Evolutionary conservation across 2,329 filamentous ascomycete genomes (phyloP).

Genomic region (Penicillium fuscoglaucum): DNA sequence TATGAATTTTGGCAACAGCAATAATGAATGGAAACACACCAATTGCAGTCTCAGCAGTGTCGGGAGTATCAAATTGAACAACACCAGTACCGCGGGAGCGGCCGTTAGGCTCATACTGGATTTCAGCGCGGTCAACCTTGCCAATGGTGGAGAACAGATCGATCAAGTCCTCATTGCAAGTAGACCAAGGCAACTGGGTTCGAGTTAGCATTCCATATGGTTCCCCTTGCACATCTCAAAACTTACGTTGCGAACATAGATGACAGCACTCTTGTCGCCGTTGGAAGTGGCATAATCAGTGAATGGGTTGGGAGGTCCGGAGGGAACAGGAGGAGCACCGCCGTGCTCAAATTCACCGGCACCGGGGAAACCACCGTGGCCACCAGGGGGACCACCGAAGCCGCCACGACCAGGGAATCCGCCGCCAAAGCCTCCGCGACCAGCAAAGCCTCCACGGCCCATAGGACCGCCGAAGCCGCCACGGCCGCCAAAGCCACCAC

Average conservation of each 20-base stretch:
- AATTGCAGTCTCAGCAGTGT: slow-evolving; percentile 90
- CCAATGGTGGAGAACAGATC: slow-evolving; percentile 98
- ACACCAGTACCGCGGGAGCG: slow-evolving; percentile 93
- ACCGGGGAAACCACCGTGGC: slow-evolving; percentile 54
- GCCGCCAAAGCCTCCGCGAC: slow-evolving; percentile 60
- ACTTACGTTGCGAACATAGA: slow-evolving; percentile 96
- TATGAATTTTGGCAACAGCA: slow-evolving; percentile 2
- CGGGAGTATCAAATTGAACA: slow-evolving; percentile 81
- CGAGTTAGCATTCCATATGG: slow-evolving; percentile 23
- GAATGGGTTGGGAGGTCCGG: slow-evolving; percentile 75
- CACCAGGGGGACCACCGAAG: slow-evolving; percentile 44
- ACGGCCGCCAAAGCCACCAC: slow-evolving; percentile 54
- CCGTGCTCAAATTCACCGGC: slow-evolving; percentile 44
- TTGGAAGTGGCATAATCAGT: slow-evolving; percentile 89
- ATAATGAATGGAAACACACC: slow-evolving; percentile 46
- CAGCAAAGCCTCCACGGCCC: slow-evolving; percentile 47
- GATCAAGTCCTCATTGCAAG: slow-evolving; percentile 94
- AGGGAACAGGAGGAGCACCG: slow-evolving; percentile 40
- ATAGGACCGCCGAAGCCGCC: slow-evolving; percentile 61
- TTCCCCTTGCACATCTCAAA: background rate
- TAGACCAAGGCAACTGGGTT: slow-evolving; percentile 89
- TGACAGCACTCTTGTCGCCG: slow-evolving; percentile 76
- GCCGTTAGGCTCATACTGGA: slow-evolving; percentile 96
- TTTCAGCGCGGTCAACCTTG: slow-evolving; percentile 97
- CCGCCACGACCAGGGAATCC: slow-evolving; percentile 27